Conservation (phyloP, 345 rosid genomes). For the Eucalyptus dawsonii region DNA sequence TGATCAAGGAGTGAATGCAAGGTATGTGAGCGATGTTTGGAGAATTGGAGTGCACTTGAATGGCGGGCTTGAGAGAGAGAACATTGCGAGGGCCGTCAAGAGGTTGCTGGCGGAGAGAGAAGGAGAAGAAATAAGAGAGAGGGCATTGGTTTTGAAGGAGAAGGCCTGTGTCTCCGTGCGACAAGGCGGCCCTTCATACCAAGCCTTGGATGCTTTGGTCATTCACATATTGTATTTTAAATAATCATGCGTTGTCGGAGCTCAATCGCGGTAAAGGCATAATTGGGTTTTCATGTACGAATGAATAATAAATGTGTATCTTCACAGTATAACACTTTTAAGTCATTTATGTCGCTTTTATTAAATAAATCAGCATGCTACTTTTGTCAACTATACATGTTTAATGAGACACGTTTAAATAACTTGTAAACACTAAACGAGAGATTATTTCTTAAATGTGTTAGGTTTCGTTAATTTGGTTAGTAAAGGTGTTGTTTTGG, state of each 20-base stretch:
- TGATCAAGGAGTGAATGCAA: conserved; percentile 47
- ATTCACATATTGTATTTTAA: neutral
- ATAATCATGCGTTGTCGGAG: neutral
- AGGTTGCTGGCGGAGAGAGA: conserved; percentile 12
- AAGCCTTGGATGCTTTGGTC: conserved; percentile 17
- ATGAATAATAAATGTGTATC: neutral
- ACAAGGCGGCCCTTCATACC: conserved; percentile 26
- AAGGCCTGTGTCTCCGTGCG: conserved; percentile 6
- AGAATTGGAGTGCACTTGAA: conserved; percentile 34
- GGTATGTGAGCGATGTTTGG: conserved; percentile 43
- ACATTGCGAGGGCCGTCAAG: conserved; percentile 21
- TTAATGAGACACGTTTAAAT: neutral
- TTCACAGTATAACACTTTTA: rapidly evolving
- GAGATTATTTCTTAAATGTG: neutral
- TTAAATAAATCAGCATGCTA: neutral
- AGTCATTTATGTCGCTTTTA: neutral
- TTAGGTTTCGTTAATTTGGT: neutral
- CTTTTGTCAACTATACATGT: neutral
- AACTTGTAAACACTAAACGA: rapidly evolving
- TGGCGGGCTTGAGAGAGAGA: conserved; percentile 11
- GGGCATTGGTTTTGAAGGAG: conserved; percentile 15
- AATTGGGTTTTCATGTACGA: neutral
- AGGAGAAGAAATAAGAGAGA: conserved; percentile 27
- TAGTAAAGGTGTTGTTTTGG: neutral
- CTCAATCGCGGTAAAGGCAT: neutral